Percentiles rank a stretch among this genome's conserved stretches.
These are phyloP conservation scores for California macrophylla DNA, from an alignment of 441 rosid species.

Conservation along the genomic window DNA sequence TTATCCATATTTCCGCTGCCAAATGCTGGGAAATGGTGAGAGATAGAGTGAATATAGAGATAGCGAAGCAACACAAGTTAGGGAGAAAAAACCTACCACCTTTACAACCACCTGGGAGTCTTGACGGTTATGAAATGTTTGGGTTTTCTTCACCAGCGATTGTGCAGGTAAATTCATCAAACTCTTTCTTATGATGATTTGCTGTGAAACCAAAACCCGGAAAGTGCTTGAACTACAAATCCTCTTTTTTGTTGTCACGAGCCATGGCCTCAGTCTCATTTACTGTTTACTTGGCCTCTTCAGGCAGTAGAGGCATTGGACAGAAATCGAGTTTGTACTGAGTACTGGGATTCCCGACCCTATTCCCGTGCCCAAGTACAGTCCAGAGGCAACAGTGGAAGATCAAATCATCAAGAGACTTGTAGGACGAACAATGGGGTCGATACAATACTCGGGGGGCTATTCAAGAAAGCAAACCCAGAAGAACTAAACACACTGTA, in stretches of 20 bases:
- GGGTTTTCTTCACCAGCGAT: constrained; percentile 92
- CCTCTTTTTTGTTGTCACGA: background rate
- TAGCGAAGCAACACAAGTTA: constrained; percentile 64
- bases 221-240: background rate
- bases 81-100: constrained; percentile 80
- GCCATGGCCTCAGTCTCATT: background rate
- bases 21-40: constrained; percentile 99
- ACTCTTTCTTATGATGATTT: background rate
- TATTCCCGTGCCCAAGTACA: constrained; percentile 77
- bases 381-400: constrained; percentile 22
- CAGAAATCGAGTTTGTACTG: constrained; percentile 63
- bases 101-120: constrained; percentile 92
- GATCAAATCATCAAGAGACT: constrained; percentile 17
- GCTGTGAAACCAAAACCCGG: background rate
- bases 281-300: constrained; percentile 6
- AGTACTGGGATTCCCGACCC: constrained; percentile 91
- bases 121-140: constrained; percentile 93
- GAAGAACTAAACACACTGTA: constrained; percentile 52
- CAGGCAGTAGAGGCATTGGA: constrained; percentile 95
- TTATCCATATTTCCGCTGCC: constrained; percentile 67
- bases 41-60: constrained; percentile 89
- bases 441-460: constrained; percentile 35
- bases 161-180: constrained; percentile 57
- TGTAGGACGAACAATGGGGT: constrained; percentile 29
- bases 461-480: constrained; percentile 65